Base-by-base conservation (phyloP, 208 protist species). In the Dictyostelium gargantuum region DNA sequence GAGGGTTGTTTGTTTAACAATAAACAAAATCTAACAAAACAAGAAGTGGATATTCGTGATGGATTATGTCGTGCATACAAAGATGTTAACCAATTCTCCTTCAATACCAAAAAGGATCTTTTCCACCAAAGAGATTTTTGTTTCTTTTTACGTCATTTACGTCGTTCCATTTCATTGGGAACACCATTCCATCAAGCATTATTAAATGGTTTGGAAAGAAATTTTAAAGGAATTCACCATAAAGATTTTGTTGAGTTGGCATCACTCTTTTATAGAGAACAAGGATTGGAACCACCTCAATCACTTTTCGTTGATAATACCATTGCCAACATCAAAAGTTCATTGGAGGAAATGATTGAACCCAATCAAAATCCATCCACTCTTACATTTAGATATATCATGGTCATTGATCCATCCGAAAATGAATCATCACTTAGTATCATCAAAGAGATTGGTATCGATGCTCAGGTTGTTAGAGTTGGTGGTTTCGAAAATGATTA, bases 111-210 rank as follows among this genome's bases (percentile, higher is more conserved):
- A 56, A 5, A 72, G n/a, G 50, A 94, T 93, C 44, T 94, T 15
- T 96, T 96, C 74, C 81, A 95, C 54, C 86, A 92, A 77, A 26
- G 94, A 38, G 94, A 96, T 48, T 96, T 96, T 66, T 75, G 95
- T 2, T 95, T 95, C 38, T 96, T 96, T 17, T 63, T 96, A 10
- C 58, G 94, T 54, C 80, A 91, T 48, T 42, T 96, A 10, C 40
- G 32, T 46, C 46, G 58, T n/a, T 2, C 44, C 2, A 29, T 50
- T 3, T 6, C 79, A 35, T 32, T 92, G 4, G 32, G 1, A 11
- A 75, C 4, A 75, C 21, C 17, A 29, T 48, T 75, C 19, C 5
- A 21, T 29, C 5, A 21, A 1, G 89, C 76, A 50, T 44, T 94
- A 15, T 29, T 92, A 0, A 26, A 79, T 11, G n/a, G 29, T 11